phyloP scores from a whole-genome alignment of 495 filamentous ascomycete species.

The Penicillium coprophilum region DNA sequence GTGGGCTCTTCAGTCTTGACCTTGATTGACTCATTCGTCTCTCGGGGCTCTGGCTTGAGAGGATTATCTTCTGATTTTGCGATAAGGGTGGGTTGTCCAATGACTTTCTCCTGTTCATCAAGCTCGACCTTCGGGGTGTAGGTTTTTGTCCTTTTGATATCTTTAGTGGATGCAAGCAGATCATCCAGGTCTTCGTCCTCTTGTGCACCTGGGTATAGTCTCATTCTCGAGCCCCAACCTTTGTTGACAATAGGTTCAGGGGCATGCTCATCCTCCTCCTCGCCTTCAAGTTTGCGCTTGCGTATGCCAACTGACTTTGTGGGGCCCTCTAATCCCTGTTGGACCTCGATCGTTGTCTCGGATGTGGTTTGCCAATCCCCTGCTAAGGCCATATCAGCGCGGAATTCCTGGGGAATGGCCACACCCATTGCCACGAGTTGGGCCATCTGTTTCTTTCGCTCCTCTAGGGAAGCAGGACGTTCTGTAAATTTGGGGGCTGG shows the following conservation, averaged over 20 bases:
- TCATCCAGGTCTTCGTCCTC: slow-evolving; percentile 69
- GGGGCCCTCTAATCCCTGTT: slow-evolving; percentile 43
- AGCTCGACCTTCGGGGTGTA: slow-evolving; percentile 9
- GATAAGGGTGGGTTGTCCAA: neutral
- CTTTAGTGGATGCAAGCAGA: slow-evolving; percentile 57
- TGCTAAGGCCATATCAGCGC: slow-evolving; percentile 79
- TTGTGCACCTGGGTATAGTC: slow-evolving; percentile 57
- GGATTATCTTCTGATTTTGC: slow-evolving; percentile 22
- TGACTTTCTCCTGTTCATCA: slow-evolving; percentile 10
- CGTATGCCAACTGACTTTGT: slow-evolving; percentile 51
- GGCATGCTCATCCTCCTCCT: slow-evolving; percentile 59
- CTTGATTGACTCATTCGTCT: slow-evolving; percentile 2
- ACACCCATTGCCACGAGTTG: slow-evolving; percentile 89
- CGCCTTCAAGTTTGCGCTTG: slow-evolving; percentile 65
- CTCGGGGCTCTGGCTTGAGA: neutral
- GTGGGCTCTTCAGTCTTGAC: slow-evolving; percentile 35
- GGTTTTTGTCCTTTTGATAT: slow-evolving; percentile 43
- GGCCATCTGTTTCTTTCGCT: slow-evolving; percentile 79
- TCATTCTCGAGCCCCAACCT: slow-evolving; percentile 73
- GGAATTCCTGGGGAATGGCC: slow-evolving; percentile 74
- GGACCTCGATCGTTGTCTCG: slow-evolving; percentile 46
- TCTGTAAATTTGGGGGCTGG: slow-evolving; percentile 24
- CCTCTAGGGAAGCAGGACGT: slow-evolving; percentile 55
- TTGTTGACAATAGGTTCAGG: slow-evolving; percentile 61
- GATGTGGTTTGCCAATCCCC: slow-evolving; percentile 83